These are phyloP conservation scores for Phytophthora vignae DNA, from an alignment of 352 stramenopile species.

Conservation along the genomic window DNA sequence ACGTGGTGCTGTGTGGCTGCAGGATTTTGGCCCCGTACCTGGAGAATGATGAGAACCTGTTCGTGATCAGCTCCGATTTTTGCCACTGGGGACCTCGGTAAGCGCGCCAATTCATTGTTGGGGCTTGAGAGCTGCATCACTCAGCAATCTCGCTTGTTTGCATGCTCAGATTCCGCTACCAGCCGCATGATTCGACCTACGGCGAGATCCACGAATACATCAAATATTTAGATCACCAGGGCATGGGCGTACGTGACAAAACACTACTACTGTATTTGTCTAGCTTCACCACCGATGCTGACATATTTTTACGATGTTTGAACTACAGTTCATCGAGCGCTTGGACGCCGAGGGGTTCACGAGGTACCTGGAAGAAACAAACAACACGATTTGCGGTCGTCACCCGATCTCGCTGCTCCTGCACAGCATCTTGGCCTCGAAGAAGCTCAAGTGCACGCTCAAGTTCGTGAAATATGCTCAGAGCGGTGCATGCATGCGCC, in stretches of 20 bases:
- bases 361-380: slow-evolving; percentile 94
- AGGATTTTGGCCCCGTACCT: slow-evolving; percentile 94
- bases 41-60: slow-evolving; percentile 93
- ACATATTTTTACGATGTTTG: not conserved
- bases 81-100: slow-evolving; percentile 95
- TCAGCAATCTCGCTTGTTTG: not conserved
- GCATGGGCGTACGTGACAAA: slow-evolving; percentile 62
- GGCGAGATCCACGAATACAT: slow-evolving; percentile 96
- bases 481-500: slow-evolving; percentile 86
- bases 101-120: not conserved
- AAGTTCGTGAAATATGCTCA: slow-evolving; percentile 96
- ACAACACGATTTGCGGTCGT: slow-evolving; percentile 98
- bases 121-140: slow-evolving; percentile 1
- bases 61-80: slow-evolving; percentile 98
- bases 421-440: slow-evolving; percentile 61
- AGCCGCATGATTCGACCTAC: slow-evolving; percentile 83
- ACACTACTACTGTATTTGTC: not conserved
- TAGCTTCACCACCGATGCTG: not conserved
- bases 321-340: slow-evolving; percentile 87
- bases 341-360: slow-evolving; percentile 93
- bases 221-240: slow-evolving; percentile 93
- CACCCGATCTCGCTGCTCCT: slow-evolving; percentile 93
- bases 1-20: slow-evolving; percentile 6
- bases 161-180: slow-evolving; percentile 88
- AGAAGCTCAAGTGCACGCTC: slow-evolving; percentile 75